Base-by-base conservation (phyloP, 805 yeast species). In the Kazachstania viticola region DNA sequence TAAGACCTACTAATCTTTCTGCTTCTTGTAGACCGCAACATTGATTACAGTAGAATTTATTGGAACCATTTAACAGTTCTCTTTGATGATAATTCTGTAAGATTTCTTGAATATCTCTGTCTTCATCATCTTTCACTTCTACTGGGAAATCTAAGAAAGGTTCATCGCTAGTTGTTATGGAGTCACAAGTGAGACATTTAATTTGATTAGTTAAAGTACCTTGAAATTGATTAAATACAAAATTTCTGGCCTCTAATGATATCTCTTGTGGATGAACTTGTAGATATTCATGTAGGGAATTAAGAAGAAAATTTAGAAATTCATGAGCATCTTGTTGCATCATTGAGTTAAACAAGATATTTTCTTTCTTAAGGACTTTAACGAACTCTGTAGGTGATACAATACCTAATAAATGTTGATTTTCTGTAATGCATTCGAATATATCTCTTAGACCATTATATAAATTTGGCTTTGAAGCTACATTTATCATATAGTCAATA, bases 311-410 rank as follows among this genome's bases (percentile, higher is more conserved):
- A 53, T 87, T 88, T 50, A 87, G 67, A 56, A 91, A 91, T 58
- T 91, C 98, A 57, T 91, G 98, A 4, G 97, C 96, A 62, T 91
- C 98, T 52, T 91, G 98, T 54, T 91, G 98, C 95, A 85, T 87
- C 27, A 81, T 75, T 35, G 84, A 78, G 39, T 94, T 65, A 55
- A 91, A 91, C 46, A 88, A 61, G 44, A 76, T 81, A 51, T 88
- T 91, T 42, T 82, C 87, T 35, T 70, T 70, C 53, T 84, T 88
- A 33, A 88, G 62, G 32, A 78, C 77, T 28, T 74, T 78, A 27
- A 91, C 71, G 30, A 91, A 69, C 43, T 71, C 68, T 18, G 65
- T 61, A 0, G 97, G 95, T 1, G 94, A 80, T 0, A 84, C 87
- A 2, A 91, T 82, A 4, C 97, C 97, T 2, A 71, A 74, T 14